phyloP scores from a whole-genome alignment of 805 yeast species.

The Candida methanosorbosa region DNA sequence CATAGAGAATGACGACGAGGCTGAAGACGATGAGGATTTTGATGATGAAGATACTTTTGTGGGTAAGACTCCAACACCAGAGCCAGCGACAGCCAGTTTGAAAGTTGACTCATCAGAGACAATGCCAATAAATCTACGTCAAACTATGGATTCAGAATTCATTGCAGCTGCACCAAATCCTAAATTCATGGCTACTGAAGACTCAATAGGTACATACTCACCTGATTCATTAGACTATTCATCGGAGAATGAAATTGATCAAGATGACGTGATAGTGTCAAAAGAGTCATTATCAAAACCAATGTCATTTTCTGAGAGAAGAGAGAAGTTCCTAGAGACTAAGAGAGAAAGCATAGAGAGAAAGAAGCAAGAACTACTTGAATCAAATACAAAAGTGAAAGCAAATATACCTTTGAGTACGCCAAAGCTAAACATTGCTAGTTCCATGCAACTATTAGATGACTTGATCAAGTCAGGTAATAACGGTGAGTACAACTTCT shows the following conservation, averaged over 20 bases:
- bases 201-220: slow-evolving; percentile 20
- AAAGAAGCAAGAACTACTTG: slow-evolving; percentile 6
- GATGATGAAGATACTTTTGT: slow-evolving; percentile 7
- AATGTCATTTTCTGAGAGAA: slow-evolving; percentile 12
- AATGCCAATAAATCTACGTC: too few species aligned
- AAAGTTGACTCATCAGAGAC: too few species aligned
- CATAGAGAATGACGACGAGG: slow-evolving; percentile 1
- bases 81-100: too few species aligned
- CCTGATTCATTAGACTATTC: slow-evolving; percentile 11
- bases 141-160: slow-evolving; percentile 4
- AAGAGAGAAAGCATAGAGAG: slow-evolving; percentile 5
- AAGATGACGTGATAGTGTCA: too few species aligned
- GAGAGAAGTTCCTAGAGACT: slow-evolving; percentile 11
- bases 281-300: slow-evolving; percentile 11
- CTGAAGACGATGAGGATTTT: slow-evolving; percentile 4
- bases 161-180: slow-evolving; percentile 8
- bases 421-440: slow-evolving; percentile 31
- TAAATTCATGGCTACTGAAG: slow-evolving; percentile 10
- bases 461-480: slow-evolving; percentile 3
- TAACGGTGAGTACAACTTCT: background rate
- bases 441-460: slow-evolving; percentile 5
- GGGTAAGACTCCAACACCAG: too few species aligned
- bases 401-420: slow-evolving; percentile 29
- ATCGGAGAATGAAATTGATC: slow-evolving; percentile 20
- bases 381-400: slow-evolving; percentile 8